A percentile compares a stretch with the other conserved stretches of the same genome.
Conservation (phyloP, 164 flowering plant species). For the Protea cynaroides region DNA sequence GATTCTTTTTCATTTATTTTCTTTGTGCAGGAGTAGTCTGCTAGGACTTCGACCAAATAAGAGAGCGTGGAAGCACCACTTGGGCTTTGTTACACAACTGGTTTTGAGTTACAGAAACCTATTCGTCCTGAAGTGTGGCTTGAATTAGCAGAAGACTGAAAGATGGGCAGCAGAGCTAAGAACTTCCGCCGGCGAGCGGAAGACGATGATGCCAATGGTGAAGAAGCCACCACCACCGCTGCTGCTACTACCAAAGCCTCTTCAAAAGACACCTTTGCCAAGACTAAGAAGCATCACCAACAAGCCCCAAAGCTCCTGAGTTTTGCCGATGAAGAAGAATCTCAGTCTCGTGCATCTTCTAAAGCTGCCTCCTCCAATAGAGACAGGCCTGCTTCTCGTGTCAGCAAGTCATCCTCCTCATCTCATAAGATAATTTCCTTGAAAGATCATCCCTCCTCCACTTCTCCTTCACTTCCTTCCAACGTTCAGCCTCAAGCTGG, state of each 20-base stretch:
- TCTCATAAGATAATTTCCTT: conserved; percentile 43
- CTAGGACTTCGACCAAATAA: no score
- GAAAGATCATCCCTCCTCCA: conserved; percentile 40
- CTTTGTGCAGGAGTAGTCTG: no score
- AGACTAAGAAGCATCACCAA: conserved; percentile 27
- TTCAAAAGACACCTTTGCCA: conserved; percentile 14
- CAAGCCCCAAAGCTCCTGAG: conserved; percentile 58
- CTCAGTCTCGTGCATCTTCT: conserved; percentile 24
- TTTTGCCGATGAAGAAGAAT: conserved; percentile 81
- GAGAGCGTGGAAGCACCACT: no score
- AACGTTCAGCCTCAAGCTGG: conserved; percentile 90
- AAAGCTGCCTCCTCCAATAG: conserved; percentile 17
- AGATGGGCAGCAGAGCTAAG: conserved; percentile 20
- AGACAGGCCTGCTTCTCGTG: conserved; percentile 22
- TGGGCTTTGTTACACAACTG: no score
- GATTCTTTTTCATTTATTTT: no score
- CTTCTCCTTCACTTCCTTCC: conserved; percentile 35
- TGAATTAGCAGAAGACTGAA: neutral
- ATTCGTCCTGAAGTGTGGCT: no score
- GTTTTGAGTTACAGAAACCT: no score
- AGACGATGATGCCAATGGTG: conserved; percentile 19
- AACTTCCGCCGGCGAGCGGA: conserved; percentile 34
- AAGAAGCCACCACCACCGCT: conserved; percentile 8
- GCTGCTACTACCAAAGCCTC: conserved; percentile 2
- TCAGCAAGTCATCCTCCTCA: conserved; percentile 29